These are phyloP conservation scores for Spencermartinsiella europaea DNA, from an alignment of 805 yeast species.

Conservation along the genomic window DNA sequence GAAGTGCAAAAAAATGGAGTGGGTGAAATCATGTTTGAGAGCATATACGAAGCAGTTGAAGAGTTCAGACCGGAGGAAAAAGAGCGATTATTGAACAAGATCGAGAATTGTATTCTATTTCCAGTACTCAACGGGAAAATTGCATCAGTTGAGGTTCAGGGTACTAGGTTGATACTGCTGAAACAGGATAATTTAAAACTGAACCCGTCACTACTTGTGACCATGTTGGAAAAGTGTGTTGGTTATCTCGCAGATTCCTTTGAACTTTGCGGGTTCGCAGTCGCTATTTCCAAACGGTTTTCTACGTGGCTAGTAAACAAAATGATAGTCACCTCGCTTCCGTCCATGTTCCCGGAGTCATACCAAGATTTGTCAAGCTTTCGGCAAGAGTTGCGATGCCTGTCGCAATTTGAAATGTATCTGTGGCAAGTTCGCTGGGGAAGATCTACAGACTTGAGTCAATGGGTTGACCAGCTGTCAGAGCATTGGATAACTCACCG, in stretches of 20 bases:
- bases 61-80: background rate
- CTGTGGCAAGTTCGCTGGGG: constrained; percentile 16
- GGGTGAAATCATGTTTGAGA: constrained; percentile 10
- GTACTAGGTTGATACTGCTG: background rate
- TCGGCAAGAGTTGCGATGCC: constrained; percentile 9
- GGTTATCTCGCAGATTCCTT: background rate
- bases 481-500: constrained; percentile 20
- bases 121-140: constrained; percentile 13
- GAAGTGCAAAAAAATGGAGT: background rate
- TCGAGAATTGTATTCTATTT: constrained; percentile 14
- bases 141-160: background rate
- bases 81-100: constrained; percentile 11
- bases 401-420: constrained; percentile 16
- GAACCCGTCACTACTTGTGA: background rate
- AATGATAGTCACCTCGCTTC: constrained; percentile 13
- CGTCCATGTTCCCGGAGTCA: constrained; percentile 18
- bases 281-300: constrained; percentile 14
- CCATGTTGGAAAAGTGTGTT: background rate
- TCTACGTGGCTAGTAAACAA: constrained; percentile 5
- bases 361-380: constrained; percentile 14
- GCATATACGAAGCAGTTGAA: constrained; percentile 15
- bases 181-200: background rate
- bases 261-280: constrained; percentile 4
- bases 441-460: constrained; percentile 14
- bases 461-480: constrained; percentile 18